Evolutionary conservation across 1,284 basidiomycete species (phyloP).

Genomic region (Sphagnurus paluster): DNA sequence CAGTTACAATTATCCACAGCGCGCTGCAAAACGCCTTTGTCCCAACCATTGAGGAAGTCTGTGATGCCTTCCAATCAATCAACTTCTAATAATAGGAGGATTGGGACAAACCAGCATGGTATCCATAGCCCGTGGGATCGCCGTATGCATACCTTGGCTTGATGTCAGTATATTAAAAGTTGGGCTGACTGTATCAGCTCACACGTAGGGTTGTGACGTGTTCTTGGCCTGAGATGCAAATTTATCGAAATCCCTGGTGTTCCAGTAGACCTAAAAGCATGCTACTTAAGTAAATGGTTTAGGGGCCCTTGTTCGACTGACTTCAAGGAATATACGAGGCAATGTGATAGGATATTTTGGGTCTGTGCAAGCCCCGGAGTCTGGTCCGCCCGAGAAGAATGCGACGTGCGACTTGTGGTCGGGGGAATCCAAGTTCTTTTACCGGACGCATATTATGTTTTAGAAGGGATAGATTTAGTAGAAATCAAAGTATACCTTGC

Average conservation of each 20-base stretch:
- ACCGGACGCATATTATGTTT: not conserved
- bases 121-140: conserved; percentile 46
- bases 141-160: conserved; percentile 35
- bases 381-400: conserved; percentile 43
- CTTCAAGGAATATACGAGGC: conserved; percentile 44
- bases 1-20: conserved; percentile 44
- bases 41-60: conserved; percentile 52
- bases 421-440: conserved; percentile 39
- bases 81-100: not conserved
- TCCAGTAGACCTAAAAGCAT: conserved; percentile 37
- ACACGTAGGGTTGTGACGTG: conserved; percentile 43
- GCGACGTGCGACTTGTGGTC: conserved; percentile 45
- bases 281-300: not conserved
- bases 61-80: not conserved
- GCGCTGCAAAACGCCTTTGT: conserved; percentile 37
- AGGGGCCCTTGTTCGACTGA: conserved; percentile 17
- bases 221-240: conserved; percentile 33
- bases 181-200: conserved; percentile 6
- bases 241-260: conserved; percentile 31
- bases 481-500: conserved; percentile 31
- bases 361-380: conserved; percentile 38
- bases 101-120: conserved; percentile 44
- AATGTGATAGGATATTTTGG: conserved; percentile 37
- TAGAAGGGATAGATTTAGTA: not conserved
- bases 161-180: not conserved